Evolutionary conservation across 192 early-diverging fungal species (phyloP), one percentile per base, ranked within the genome.

Genomic region (Allomyces macrogynus): DNA sequence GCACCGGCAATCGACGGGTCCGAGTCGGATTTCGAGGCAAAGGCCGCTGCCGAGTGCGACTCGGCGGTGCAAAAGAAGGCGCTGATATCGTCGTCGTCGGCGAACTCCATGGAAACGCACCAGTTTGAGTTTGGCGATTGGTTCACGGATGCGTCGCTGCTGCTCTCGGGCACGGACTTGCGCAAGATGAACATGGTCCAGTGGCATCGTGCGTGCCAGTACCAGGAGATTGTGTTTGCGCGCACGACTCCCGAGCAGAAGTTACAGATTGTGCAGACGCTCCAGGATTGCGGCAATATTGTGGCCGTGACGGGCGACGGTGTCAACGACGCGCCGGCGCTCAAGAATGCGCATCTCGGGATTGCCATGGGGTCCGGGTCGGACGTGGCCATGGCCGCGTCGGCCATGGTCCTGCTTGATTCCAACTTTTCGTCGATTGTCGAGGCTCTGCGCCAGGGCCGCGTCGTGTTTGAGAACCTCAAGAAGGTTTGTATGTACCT

Each of bases 291-390:
- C 67, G 84, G 80, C 57, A 75, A 78, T 65, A 68, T 80, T 4
- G 89, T 95, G 10, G 91, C 84, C 2, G 88, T 92, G n/a, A 92
- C 89, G 24, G 92, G 92, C 65, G 92, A 95, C 70, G 93, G 90
- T 62, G 87, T 89, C 14, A 93, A 93, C 69, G 93, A 95, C 65
- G 80, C 89, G 61, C 89, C 91, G 23, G 89, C 93, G 18, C 78
- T 96, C 62, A 90, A 87, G 64, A 83, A 84, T n/a, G 90, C 93
- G 12, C 80, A 92, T 68, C 80, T 96, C 32, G 90, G 90, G 57
- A 78, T 96, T 43, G 88, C 93, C 61, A 87, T 96, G 79, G 91
- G 86, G 14, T 72, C 76, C 64, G 90, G 91, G 44, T 84, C 85
- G 0, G 89, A 91, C 67, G 87, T 89, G 4, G 80, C 83, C n/a